phyloP scores from a whole-genome alignment of 371 early-diverging fungal species.

The Actinomortierella wolfii region DNA sequence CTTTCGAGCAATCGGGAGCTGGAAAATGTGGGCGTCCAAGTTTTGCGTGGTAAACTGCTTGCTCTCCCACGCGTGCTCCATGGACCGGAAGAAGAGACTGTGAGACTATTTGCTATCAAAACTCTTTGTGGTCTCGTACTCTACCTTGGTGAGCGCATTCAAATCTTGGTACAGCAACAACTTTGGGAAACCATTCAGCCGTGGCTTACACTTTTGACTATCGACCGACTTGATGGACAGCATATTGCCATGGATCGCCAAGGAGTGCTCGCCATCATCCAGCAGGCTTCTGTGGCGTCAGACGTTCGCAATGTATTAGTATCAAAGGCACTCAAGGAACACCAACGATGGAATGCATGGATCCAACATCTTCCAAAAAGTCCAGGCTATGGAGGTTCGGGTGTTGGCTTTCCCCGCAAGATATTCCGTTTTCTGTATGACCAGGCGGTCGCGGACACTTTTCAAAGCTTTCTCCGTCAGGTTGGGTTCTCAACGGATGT shows the following conservation, averaged over 20 bases:
- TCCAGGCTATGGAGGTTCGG: background rate
- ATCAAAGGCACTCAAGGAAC: constrained; percentile 1
- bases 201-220: constrained; percentile 23
- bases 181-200: constrained; percentile 19
- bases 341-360: constrained; percentile 26
- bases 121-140: constrained; percentile 18
- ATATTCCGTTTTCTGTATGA: constrained; percentile 29
- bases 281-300: too few relatives aligned
- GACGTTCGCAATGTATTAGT: too few relatives aligned
- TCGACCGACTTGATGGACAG: constrained; percentile 39
- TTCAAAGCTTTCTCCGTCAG: constrained; percentile 28
- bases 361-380: constrained; percentile 3
- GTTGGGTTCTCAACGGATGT: constrained; percentile 32
- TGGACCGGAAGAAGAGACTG: constrained; percentile 17
- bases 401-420: constrained; percentile 34
- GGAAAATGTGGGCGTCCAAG: constrained; percentile 19
- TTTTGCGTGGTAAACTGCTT: constrained; percentile 25
- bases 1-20: constrained; percentile 10
- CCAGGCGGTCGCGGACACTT: constrained; percentile 18
- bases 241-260: constrained; percentile 30
- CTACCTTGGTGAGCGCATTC: constrained; percentile 23
- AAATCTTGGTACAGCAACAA: constrained; percentile 23
- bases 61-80: constrained; percentile 35
- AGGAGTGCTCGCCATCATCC: constrained; percentile 13
- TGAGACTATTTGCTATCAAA: constrained; percentile 20